Evolutionary conservation across 31 red algal species (phyloP), one percentile per base, ranked within the genome.

Genomic region (Porphyra umbilicalis): DNA sequence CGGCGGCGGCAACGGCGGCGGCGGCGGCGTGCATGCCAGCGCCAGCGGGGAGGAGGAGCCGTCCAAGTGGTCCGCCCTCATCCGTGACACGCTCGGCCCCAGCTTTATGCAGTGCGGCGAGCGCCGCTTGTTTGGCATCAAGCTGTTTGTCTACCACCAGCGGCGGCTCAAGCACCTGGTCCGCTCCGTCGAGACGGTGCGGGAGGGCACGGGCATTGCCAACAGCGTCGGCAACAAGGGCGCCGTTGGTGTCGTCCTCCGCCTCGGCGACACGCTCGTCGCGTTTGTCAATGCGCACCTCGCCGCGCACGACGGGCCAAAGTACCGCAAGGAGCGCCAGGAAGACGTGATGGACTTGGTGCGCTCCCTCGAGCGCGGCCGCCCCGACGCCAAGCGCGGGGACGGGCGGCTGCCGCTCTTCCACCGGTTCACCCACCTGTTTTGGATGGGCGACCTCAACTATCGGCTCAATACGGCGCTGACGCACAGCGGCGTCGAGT

Each of bases 401-500:
- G 57, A 71, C 20, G 57, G 57, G 25, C 25, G 57, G 11, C 75
- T 86, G 34, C 80, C 89, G 2, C 36, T 86, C 20, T 82, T 91
- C 10, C 89, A 91, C 57, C 89, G 86, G 39, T 85, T 68, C 31
- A 33, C 77, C 34, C 89, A 91, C 77, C 44, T 91, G 57, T 82
- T 91, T 46, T 91, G 89, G 89, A 38, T 91, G 35, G 89, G 89
- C 67, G 89, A 91, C 84, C 35, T 91, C 33, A 91, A 91, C 83
- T 91, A 91, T 46, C 39, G 89, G 31, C 46, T 91, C 35, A 84
- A 91, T 82, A 46, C 44, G 76, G 76, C 89, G 84, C 37, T 67
- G 83, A 30, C 33, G 85, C 13, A 80, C 83, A 0, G 83, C 35
- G 71, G 89, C 78, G 31, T 78, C 38, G 15, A 86, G 42, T 85